Evolutionary conservation across 2,329 filamentous ascomycete genomes (phyloP).

Genomic region (Pezicula rhizophila): DNA sequence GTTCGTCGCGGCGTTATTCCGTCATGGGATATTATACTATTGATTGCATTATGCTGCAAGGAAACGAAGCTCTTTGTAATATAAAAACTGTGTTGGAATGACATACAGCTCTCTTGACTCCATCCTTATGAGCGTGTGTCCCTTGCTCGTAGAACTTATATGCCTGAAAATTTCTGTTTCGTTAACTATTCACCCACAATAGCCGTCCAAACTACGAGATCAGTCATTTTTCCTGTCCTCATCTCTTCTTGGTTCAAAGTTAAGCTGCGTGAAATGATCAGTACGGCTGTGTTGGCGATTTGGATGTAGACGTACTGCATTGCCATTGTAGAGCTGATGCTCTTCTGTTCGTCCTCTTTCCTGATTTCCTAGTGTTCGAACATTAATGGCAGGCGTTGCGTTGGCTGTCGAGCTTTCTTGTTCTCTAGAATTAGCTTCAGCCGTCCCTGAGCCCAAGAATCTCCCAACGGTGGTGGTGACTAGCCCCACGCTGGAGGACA

Average conservation of each 20-base stretch:
- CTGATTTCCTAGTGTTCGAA: constrained; percentile 48
- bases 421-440: constrained; percentile 8
- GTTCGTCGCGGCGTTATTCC: too few relatives aligned
- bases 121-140: too few relatives aligned
- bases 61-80: constrained; percentile 11
- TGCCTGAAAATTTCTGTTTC: too few relatives aligned
- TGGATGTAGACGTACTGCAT: constrained; percentile 53
- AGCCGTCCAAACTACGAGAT: neutral
- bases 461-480: constrained; percentile 36
- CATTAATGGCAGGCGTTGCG: constrained; percentile 32
- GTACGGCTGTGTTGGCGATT: neutral
- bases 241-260: constrained; percentile 24
- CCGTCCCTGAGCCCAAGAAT: constrained; percentile 34
- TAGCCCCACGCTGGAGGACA: constrained; percentile 35
- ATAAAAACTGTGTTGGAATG: constrained; percentile 2
- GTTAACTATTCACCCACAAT: neutral
- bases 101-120: too few relatives aligned
- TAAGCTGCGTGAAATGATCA: constrained; percentile 13
- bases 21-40: neutral
- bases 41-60: neutral
- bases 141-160: too few relatives aligned
- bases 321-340: constrained; percentile 84
- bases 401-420: constrained; percentile 7
- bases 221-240: constrained; percentile 9
- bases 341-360: constrained; percentile 45